Conservation (phyloP, 164 flowering plant genomes). For the Umbilicus rupestris region DNA sequence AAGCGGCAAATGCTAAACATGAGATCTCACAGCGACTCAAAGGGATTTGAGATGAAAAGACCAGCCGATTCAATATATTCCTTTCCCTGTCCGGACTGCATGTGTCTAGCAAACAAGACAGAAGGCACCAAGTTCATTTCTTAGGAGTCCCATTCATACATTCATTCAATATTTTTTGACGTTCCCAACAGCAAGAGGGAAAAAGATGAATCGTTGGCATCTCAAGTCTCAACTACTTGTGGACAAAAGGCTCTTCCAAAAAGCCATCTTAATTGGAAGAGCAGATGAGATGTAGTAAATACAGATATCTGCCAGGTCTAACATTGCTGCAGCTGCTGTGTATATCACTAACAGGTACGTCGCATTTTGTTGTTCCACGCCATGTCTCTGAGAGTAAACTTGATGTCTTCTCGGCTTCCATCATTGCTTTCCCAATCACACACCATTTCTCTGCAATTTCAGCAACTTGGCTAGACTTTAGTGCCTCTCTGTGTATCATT, state of each 20-base stretch:
- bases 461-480: too few relatives aligned
- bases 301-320: not conserved
- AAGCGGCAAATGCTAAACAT: conserved; percentile 81
- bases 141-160: not conserved
- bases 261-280: not conserved
- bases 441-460: too few relatives aligned
- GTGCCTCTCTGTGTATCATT: too few relatives aligned
- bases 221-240: not conserved
- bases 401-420: not conserved
- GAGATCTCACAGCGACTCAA: conserved; percentile 76
- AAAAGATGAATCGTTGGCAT: not conserved
- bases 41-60: conserved; percentile 70
- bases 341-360: conserved; percentile 2
- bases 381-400: not conserved
- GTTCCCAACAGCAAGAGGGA: not conserved
- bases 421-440: not conserved
- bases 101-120: conserved; percentile 62
- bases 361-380: not conserved
- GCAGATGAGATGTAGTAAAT: not conserved
- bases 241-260: not conserved
- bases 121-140: conserved; percentile 28
- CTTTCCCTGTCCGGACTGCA: conserved; percentile 91
- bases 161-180: not conserved
- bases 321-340: not conserved
- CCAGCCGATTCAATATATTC: conserved; percentile 74